Conservation (phyloP, 257 asterid genomes). For the Solanum corneliomulleri region DNA sequence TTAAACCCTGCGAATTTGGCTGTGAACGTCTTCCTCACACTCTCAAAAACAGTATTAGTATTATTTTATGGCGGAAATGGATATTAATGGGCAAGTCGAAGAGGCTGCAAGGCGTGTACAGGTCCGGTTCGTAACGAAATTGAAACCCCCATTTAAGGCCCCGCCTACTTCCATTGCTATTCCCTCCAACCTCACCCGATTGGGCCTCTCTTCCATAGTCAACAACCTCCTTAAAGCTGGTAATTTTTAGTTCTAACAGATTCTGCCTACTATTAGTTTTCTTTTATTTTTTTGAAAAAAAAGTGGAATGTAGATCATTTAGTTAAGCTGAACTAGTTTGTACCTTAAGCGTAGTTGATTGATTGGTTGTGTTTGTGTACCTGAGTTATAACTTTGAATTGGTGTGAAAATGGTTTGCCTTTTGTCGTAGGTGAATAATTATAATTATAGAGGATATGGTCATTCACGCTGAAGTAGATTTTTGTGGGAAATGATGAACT, state of each 20-base stretch:
- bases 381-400: background rate
- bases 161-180: constrained; percentile 55
- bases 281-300: background rate
- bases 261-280: background rate
- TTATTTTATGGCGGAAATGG: constrained; percentile 18
- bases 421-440: background rate
- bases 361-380: background rate
- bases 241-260: background rate
- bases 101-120: constrained; percentile 45
- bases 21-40: background rate
- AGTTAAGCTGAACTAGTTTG: background rate
- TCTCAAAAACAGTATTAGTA: background rate
- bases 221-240: constrained; percentile 61
- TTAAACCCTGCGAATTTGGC: background rate
- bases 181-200: constrained; percentile 66
- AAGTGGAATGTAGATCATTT: background rate
- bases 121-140: constrained; percentile 70
- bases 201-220: constrained; percentile 55
- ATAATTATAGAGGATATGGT: background rate
- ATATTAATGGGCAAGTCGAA: constrained; percentile 31
- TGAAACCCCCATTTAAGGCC: constrained; percentile 37
- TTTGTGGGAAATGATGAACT: background rate
- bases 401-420: background rate
- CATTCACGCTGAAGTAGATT: background rate
- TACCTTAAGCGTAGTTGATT: background rate